Percentiles rank a stretch among this genome's conserved stretches.
These are phyloP conservation scores for Papiliotrema terrestris DNA, from an alignment of 1,284 basidiomycete species.

Conservation along the genomic window DNA sequence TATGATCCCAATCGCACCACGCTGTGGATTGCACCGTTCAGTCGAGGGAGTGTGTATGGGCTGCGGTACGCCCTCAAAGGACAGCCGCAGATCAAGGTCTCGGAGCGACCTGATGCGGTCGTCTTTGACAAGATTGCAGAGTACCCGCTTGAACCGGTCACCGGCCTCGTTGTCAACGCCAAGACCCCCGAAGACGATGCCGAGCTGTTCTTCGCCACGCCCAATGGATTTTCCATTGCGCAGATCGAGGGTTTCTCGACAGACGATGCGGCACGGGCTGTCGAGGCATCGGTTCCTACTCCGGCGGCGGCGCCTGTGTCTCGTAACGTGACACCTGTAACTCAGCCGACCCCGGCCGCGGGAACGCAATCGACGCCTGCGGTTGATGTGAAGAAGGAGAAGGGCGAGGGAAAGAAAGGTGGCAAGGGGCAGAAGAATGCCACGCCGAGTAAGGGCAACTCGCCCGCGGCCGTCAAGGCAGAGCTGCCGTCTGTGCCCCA, in stretches of 20 bases:
- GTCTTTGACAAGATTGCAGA: slow-evolving; percentile 33
- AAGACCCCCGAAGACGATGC: slow-evolving; percentile 11
- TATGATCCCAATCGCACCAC: slow-evolving; percentile 30
- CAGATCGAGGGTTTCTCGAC: slow-evolving; percentile 17
- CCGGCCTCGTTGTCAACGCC: slow-evolving; percentile 21
- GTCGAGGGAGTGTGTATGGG: slow-evolving; percentile 29
- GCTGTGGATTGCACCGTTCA: slow-evolving; percentile 33
- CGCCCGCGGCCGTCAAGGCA: not conserved
- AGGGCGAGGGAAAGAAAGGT: not conserved
- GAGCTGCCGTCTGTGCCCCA: not conserved
- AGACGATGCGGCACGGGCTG: not conserved
- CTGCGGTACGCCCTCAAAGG: slow-evolving; percentile 41
- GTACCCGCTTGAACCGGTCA: slow-evolving; percentile 28
- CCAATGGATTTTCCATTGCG: slow-evolving; percentile 28
- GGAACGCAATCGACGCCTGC: not conserved
- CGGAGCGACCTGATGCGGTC: slow-evolving; percentile 10
- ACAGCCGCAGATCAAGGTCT: slow-evolving; percentile 25
- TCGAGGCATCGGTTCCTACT: not conserved
- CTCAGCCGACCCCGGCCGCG: not conserved
- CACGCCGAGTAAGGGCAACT: not conserved
- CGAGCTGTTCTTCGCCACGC: slow-evolving; percentile 32
- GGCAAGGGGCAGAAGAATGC: not conserved
- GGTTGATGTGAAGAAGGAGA: not conserved
- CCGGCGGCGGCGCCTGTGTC: not conserved
- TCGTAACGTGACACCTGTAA: no score